Evolutionary conservation across 2,329 filamentous ascomycete species (phyloP).

Genomic region (Massarina eburnea): DNA sequence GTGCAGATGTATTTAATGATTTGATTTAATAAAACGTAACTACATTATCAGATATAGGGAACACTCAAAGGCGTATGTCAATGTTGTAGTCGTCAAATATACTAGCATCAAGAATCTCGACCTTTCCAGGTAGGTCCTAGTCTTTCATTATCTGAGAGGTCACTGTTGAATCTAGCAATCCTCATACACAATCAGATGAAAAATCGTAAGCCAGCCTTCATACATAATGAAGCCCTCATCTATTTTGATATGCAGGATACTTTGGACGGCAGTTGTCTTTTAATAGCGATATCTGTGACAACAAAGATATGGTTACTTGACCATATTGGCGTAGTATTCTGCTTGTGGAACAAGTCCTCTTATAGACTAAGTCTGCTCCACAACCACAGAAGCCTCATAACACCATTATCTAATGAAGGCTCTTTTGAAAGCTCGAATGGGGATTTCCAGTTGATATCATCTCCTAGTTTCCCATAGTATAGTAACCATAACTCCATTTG

Average conservation of each 20-base stretch:
- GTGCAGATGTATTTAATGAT: neutral
- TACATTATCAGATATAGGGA: neutral
- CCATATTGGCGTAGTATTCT: neutral
- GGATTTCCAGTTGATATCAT: neutral
- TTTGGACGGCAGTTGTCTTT: too few species aligned
- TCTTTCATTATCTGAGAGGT: conserved; percentile 49
- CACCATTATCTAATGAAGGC: neutral
- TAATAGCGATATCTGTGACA: neutral
- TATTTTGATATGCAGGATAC: too few species aligned
- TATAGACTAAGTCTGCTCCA: neutral
- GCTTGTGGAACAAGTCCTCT: neutral
- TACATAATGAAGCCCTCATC: too few species aligned
- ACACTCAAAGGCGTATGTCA: conserved; percentile 14
- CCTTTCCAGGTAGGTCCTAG: conserved; percentile 49
- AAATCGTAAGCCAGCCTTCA: too few species aligned
- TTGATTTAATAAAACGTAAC: neutral
- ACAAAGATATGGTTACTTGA: neutral
- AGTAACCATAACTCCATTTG: neutral
- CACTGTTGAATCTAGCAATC: too few species aligned
- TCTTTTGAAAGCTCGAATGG: neutral
- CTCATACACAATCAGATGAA: too few species aligned
- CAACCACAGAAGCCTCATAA: neutral
- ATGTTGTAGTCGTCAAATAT: conserved; percentile 36
- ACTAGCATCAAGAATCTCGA: conserved; percentile 49
- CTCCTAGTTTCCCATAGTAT: neutral